Conservation (phyloP, 2,329 filamentous ascomycete species). For the Claviceps quebecensis region DNA sequence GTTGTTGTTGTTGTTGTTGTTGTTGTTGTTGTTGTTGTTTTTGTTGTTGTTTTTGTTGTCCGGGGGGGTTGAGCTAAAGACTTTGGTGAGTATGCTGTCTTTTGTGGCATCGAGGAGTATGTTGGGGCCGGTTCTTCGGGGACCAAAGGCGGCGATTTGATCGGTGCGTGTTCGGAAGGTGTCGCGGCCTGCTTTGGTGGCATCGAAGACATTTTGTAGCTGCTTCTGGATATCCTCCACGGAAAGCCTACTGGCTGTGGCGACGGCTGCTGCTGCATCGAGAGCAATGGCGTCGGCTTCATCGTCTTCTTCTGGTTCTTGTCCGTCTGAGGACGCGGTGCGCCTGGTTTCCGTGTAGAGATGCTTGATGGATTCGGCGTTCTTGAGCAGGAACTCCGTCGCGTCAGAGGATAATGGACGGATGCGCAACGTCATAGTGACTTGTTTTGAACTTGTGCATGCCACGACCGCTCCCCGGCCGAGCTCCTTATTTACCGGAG, state of each 20-base stretch:
- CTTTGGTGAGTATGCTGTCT: conserved; percentile 55
- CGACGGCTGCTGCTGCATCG: conserved; percentile 39
- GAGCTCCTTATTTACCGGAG: conserved; percentile 71
- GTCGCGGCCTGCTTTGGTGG: conserved; percentile 58
- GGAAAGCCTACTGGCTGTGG: conserved; percentile 49
- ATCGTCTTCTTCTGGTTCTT: conserved; percentile 10
- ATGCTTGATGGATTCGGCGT: conserved; percentile 62
- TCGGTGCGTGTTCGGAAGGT: conserved; percentile 63
- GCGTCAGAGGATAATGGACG: conserved; percentile 64
- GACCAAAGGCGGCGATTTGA: conserved; percentile 81
- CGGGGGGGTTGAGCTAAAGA: conserved; percentile 35
- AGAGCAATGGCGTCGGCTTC: conserved; percentile 30
- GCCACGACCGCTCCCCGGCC: conserved; percentile 68
- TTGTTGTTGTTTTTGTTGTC: conserved; percentile 10
- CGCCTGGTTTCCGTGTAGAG: conserved; percentile 57
- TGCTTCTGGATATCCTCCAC: conserved; percentile 64
- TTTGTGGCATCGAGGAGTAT: conserved; percentile 73
- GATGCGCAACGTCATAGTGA: conserved; percentile 63
- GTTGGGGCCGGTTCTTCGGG: conserved; percentile 73
- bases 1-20: too few species aligned
- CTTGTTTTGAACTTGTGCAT: conserved; percentile 72
- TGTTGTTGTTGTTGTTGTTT: conserved; percentile 10
- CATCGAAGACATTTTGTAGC: conserved; percentile 54
- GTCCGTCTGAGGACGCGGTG: conserved; percentile 17
- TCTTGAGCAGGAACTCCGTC: conserved; percentile 74